These are phyloP conservation scores for Alternaria hordeiaustralica DNA, from an alignment of 2,329 filamentous ascomycete genomes.

Conservation along the genomic window DNA sequence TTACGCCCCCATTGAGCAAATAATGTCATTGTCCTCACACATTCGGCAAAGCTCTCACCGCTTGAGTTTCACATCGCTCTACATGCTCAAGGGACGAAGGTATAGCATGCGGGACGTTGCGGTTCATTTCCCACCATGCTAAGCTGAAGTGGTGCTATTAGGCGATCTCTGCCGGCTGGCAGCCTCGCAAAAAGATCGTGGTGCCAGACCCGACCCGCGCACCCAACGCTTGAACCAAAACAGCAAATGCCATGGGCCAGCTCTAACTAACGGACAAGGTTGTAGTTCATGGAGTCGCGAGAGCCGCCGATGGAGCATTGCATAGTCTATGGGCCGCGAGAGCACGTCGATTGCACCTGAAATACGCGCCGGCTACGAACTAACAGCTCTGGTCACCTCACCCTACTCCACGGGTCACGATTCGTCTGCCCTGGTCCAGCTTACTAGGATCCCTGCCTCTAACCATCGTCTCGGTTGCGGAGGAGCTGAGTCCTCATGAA, in stretches of 20 bases:
- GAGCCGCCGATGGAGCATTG: slow-evolving; percentile 9
- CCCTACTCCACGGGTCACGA: slow-evolving; percentile 6
- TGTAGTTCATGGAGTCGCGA: slow-evolving; percentile 16
- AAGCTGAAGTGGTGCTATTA: slow-evolving; percentile 5
- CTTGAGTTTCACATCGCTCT: slow-evolving; percentile 22
- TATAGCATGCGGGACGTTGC: slow-evolving; percentile 1
- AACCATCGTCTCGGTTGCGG: slow-evolving; percentile 20
- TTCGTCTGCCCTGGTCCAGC: slow-evolving; percentile 14
- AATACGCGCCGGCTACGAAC: slow-evolving; percentile 13
- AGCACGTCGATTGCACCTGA: neutral
- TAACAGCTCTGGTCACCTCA: slow-evolving; percentile 4
- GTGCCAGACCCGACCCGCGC: neutral
- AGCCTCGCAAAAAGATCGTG: slow-evolving; percentile 12
- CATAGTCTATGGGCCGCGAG: slow-evolving; percentile 2
- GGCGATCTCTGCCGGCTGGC: slow-evolving; percentile 8
- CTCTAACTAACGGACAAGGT: slow-evolving; percentile 1
- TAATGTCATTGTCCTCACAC: slow-evolving; percentile 10
- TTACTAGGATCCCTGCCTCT: slow-evolving; percentile 10
- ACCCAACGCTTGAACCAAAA: slow-evolving; percentile 26
- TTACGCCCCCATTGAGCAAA: slow-evolving; percentile 3
- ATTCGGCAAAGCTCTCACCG: slow-evolving; percentile 33
- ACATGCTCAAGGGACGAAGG: neutral
- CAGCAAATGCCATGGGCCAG: slow-evolving; percentile 27
- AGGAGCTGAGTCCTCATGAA: slow-evolving; percentile 19
- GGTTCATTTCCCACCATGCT: neutral